A percentile compares a stretch with the other conserved stretches of the same genome.
These are phyloP conservation scores for Pythium guiyangense DNA, from an alignment of 352 stramenopile genomes.

Conservation along the genomic window DNA sequence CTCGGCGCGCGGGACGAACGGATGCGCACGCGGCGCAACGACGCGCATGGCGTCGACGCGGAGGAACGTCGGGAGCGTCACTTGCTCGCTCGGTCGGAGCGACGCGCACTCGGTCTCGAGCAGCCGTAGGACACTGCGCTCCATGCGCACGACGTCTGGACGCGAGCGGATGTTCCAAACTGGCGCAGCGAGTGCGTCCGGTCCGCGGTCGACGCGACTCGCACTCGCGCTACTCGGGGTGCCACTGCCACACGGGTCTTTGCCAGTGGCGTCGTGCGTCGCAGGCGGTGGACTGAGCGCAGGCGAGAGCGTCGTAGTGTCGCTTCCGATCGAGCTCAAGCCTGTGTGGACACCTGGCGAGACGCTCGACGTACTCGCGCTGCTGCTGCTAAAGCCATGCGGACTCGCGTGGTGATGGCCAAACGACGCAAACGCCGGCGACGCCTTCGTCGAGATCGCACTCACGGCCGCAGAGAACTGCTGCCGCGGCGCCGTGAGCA, in stretches of 20 bases:
- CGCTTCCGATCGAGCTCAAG: constrained; percentile 1
- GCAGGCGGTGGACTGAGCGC: not conserved
- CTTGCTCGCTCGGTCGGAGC: constrained; percentile 48
- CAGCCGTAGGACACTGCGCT: constrained; percentile 41
- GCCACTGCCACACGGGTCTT: not conserved
- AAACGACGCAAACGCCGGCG: constrained; percentile 60
- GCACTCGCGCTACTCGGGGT: not conserved
- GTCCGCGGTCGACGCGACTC: too few relatives aligned
- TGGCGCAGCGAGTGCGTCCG: not conserved
- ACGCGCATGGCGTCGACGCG: constrained; percentile 45
- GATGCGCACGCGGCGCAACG: constrained; percentile 24
- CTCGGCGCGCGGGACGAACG: constrained; percentile 30
- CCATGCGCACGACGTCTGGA: constrained; percentile 46
- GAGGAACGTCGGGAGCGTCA: constrained; percentile 51
- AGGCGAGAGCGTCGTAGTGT: not conserved
- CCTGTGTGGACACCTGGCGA: constrained; percentile 7
- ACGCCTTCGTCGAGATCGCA: constrained; percentile 66
- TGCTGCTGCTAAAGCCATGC: constrained; percentile 1
- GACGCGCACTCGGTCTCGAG: constrained; percentile 53
- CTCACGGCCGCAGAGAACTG: constrained; percentile 75
- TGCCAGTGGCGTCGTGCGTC: not conserved
- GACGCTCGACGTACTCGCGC: not conserved
- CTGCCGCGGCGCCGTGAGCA: constrained; percentile 58
- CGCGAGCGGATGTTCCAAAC: constrained; percentile 65
- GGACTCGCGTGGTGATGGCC: constrained; percentile 25